phyloP scores from a whole-genome alignment of 768 basidiomycete genomes.

The Steccherinum ochraceum region DNA sequence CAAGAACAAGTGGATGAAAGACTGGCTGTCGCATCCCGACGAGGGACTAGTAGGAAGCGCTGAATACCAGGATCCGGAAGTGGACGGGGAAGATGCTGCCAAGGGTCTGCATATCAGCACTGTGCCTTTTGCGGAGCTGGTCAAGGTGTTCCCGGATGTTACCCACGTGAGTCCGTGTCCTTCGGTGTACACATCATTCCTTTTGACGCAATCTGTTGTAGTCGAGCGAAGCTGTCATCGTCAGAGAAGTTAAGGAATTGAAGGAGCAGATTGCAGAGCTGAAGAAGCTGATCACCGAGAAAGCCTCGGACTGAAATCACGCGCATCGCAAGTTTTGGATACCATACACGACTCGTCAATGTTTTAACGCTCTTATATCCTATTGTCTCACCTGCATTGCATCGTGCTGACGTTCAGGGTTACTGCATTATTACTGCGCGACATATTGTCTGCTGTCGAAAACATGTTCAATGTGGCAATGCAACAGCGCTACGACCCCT shows the following conservation, averaged over 20 bases:
- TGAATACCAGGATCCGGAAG: constrained; percentile 50
- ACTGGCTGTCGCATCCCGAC: constrained; percentile 58
- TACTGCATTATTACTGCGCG: too few species aligned
- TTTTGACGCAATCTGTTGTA: constrained; percentile 5
- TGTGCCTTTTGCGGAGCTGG: constrained; percentile 61
- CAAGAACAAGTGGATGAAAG: constrained; percentile 57
- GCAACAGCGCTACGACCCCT: too few species aligned
- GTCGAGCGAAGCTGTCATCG: constrained; percentile 65
- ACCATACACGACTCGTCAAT: too few species aligned
- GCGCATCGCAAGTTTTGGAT: too few species aligned
- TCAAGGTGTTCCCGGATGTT: constrained; percentile 70
- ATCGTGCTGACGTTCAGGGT: too few species aligned
- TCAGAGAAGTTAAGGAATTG: constrained; percentile 57
- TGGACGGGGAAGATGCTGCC: constrained; percentile 47
- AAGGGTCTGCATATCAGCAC: constrained; percentile 60
- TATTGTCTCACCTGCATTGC: too few species aligned
- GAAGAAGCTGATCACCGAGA: constrained; percentile 27
- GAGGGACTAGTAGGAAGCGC: constrained; percentile 53
- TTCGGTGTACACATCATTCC: too few species aligned
- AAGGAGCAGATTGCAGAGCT: constrained; percentile 36
- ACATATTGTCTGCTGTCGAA: too few species aligned
- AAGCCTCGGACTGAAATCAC: constrained; percentile 5
- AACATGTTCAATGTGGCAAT: too few species aligned
- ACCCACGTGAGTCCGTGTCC: constrained; percentile 42
- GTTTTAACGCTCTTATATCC: too few species aligned